A percentile compares a stretch with the other conserved stretches of the same genome.
Evolutionary conservation across 2,329 filamentous ascomycete genomes (phyloP).

Genomic region (Diaporthe sp.): DNA sequence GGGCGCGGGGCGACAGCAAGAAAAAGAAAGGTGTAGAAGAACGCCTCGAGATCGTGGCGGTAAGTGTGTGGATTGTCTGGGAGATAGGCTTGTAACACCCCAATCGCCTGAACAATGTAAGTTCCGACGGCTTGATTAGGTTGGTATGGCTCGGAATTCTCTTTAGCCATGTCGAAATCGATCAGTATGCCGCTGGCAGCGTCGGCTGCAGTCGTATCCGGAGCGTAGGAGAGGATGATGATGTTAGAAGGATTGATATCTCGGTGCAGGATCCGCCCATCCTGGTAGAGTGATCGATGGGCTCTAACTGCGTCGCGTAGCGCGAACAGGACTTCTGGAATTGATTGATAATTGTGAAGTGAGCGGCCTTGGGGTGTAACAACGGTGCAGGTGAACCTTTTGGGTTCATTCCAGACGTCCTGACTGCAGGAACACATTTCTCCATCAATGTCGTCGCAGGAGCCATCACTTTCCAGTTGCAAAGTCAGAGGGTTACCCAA

Average conservation of each 20-base stretch:
- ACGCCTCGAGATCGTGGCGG: conserved; percentile 43
- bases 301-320: conserved; percentile 53
- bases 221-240: conserved; percentile 47
- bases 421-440: too few species aligned
- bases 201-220: conserved; percentile 37
- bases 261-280: conserved; percentile 52
- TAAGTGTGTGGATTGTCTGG: conserved; percentile 49
- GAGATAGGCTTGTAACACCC: conserved; percentile 46
- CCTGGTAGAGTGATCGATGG: conserved; percentile 51
- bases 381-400: neutral
- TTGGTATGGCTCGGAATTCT: conserved; percentile 44
- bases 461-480: too few species aligned
- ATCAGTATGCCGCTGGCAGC: conserved; percentile 51
- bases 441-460: neutral
- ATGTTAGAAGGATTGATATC: conserved; percentile 56
- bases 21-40: conserved; percentile 30
- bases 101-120: conserved; percentile 52
- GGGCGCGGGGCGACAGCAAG: conserved; percentile 3
- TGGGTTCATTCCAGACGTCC: neutral
- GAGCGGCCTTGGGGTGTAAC: conserved; percentile 45
- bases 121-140: conserved; percentile 48
- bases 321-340: conserved; percentile 51
- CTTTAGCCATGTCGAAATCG: conserved; percentile 51
- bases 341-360: conserved; percentile 47
- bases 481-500: neutral